These are phyloP conservation scores for Coccomyxa sp. DNA, from an alignment of 139 green algal species.

Conservation along the genomic window DNA sequence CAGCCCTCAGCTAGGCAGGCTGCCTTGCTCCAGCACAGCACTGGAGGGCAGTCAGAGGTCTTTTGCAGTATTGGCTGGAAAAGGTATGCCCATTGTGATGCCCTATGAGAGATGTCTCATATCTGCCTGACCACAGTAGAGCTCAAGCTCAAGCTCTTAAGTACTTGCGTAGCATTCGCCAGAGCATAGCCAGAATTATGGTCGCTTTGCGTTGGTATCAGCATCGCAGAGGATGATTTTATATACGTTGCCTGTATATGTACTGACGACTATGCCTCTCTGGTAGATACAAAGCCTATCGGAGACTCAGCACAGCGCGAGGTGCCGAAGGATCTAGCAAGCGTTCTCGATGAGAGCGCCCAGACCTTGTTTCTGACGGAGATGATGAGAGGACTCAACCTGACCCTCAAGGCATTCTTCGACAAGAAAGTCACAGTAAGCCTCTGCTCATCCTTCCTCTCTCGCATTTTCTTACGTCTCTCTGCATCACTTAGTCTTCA, in stretches of 20 bases:
- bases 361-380: slow-evolving; percentile 98
- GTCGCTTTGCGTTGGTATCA: too few relatives aligned
- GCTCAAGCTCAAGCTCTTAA: too few relatives aligned
- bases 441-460: not conserved
- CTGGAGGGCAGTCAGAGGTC: not conserved
- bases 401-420: slow-evolving; percentile 96
- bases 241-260: too few relatives aligned
- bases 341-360: slow-evolving; percentile 88
- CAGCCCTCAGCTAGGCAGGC: not conserved
- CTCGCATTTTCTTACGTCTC: not conserved
- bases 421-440: slow-evolving; percentile 92
- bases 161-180: too few relatives aligned
- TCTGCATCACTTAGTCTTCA: not conserved
- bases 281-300: not conserved
- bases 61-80: not conserved
- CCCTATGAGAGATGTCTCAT: too few relatives aligned
- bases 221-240: too few relatives aligned
- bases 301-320: slow-evolving; percentile 19
- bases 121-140: too few relatives aligned
- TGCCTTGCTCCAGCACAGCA: not conserved
- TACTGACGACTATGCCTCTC: too few relatives aligned
- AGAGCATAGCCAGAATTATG: too few relatives aligned
- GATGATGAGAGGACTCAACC: slow-evolving; percentile 80
- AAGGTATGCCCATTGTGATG: not conserved
- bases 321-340: slow-evolving; percentile 35